Evolutionary conservation across 2,329 filamentous ascomycete genomes (phyloP), one percentile per base, ranked within the genome.

Genomic region (Alternaria ethzedia): DNA sequence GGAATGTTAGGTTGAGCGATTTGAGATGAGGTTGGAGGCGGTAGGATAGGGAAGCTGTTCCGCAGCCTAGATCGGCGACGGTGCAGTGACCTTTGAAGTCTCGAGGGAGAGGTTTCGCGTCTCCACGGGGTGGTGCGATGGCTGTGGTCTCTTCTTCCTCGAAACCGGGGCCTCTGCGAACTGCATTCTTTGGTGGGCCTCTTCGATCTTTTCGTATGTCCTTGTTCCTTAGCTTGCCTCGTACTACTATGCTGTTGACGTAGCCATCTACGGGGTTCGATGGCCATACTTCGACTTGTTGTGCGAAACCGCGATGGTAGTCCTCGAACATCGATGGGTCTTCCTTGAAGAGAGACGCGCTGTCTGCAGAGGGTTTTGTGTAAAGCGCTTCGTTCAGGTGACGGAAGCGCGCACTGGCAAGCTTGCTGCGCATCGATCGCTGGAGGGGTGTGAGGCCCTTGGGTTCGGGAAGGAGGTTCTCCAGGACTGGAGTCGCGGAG

Each of bases 381-480:
- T 99, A 99, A 13, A 99, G 89, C 0, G 93, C 95, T 83, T 99
- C 92, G 80, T 99, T 99, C 65, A 99, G 89, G 81, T 98, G 94
- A 68, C 96, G 93, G 87, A 99, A 99, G 62, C 96, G 94, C 2
- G 96, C 94, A 10, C 94, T 96, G 66, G 97, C 87, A 67, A 99
- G 89, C 84, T 99, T 99, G 77, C 94, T 91, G 65, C 93, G 90
- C 96, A 99, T 99, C 4, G 93, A 90, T 59, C 91, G 89, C 84
- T 99, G 96, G 60, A 99, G 89, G 4, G 96, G 94, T 1, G 96
- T 99, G 75, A 99, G 88, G 71, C 92, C 93, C 20, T 83, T 77
- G 15, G 81, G 80, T 54, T 80, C 72, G 54, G 68, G 76, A 23
- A 78, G 74, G 47, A 78, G 72, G 26, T 61, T 77, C 70, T 56